Base-by-base conservation (phyloP, 139 green algal genomes). In the Haematococcus lacustris region DNA sequence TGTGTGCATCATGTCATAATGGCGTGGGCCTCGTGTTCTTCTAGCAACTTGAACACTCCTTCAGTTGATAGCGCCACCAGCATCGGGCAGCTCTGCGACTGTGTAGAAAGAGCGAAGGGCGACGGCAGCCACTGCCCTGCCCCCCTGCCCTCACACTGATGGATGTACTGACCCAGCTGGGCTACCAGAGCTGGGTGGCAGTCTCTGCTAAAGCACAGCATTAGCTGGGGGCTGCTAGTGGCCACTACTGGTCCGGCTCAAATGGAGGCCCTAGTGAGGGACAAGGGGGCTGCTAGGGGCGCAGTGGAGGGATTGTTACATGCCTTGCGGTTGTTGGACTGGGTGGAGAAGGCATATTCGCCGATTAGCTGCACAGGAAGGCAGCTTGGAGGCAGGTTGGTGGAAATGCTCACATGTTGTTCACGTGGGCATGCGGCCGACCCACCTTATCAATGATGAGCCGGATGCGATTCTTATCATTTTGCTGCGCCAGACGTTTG, bases 261-360 rank as follows among this genome's bases (percentile, higher is more conserved):
- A 21, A 13, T 57, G 13, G 13, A 57, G 13, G 47, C n/a, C n/a
- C 47, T 57, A 28, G 47, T 6, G 1, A 65, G 57, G 5, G 23
- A 5, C 9, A 35, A 1, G n/a, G n/a, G n/a, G n/a, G n/a, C n/a
- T n/a, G n/a, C n/a, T n/a, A n/a, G n/a, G n/a, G n/a, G n/a, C n/a
- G n/a, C n/a, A n/a, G n/a, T n/a, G n/a, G n/a, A n/a, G n/a, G n/a
- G n/a, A n/a, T n/a, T n/a, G n/a, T n/a, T n/a, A n/a, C 73, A 40
- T 33, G 84, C 86, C 81, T 98, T 98, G 38, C 94, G 82, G 32
- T 90, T 81, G 72, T 98, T 98, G 41, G 90, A 75, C 73, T 91
- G 87, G 28, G 79, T 74, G 7, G 88, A 88, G 69, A 88, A 81
- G 13, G 84, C 80, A 65, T 83, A 93, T 51, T 93, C 88, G 51